These are phyloP conservation scores for Phytophthora nicotianae DNA, from an alignment of 352 stramenopile genomes.

Conservation along the genomic window DNA sequence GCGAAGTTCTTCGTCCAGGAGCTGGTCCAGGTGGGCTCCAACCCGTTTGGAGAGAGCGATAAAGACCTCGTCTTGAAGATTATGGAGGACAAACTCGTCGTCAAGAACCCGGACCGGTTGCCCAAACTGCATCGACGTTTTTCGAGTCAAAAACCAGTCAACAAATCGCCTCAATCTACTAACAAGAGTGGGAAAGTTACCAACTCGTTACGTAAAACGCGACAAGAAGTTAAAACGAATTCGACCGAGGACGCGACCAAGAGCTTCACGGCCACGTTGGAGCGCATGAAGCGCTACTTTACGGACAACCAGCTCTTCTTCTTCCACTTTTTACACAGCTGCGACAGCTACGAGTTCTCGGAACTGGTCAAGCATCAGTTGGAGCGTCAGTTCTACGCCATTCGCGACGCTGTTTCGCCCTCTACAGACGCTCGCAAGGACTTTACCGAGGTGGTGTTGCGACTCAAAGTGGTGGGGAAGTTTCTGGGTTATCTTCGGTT, in stretches of 20 bases:
- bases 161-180: constrained; percentile 16
- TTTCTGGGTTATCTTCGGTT: constrained; percentile 74
- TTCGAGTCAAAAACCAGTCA: constrained; percentile 53
- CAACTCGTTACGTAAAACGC: constrained; percentile 12
- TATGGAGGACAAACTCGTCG: constrained; percentile 68
- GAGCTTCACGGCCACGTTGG: constrained; percentile 31
- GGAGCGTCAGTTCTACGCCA: constrained; percentile 49
- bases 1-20: constrained; percentile 77
- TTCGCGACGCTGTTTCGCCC: constrained; percentile 16
- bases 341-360: constrained; percentile 70
- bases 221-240: constrained; percentile 4
- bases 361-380: constrained; percentile 64
- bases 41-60: constrained; percentile 74
- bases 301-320: constrained; percentile 81
- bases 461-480: constrained; percentile 67
- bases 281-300: constrained; percentile 49
- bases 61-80: constrained; percentile 76
- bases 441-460: constrained; percentile 65
- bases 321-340: constrained; percentile 68
- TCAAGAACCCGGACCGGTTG: constrained; percentile 68
- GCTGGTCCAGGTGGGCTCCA: constrained; percentile 67
- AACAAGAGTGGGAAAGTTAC: constrained; percentile 21
- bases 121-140: constrained; percentile 77
- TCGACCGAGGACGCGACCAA: constrained; percentile 23
- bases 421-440: constrained; percentile 51